Base-by-base conservation (phyloP, 2,329 filamentous ascomycete species). In the Monilinia polystroma region DNA sequence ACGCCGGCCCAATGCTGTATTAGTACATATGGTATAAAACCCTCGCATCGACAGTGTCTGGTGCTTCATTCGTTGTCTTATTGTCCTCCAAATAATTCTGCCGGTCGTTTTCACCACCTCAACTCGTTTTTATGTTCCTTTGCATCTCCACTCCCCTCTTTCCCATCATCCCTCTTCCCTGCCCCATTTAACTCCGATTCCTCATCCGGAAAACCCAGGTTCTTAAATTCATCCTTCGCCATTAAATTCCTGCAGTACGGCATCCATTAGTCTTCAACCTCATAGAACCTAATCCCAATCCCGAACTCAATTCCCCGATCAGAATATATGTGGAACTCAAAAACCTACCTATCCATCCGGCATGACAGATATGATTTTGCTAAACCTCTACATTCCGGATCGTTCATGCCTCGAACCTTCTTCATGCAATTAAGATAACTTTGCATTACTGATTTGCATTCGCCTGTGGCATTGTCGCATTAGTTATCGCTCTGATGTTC, bases 151-250 rank as follows among this genome's bases (percentile, higher is more conserved):
- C 65, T 67, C n/a, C 66, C 67, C 12, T 69, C 68, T 41, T 73
- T 66, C 53, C 35, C 62, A 16, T 20, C 26, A 20, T 18, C 18
- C 60, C 56, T 71, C 66, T 55, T 69, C 7, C 68, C 70, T 32
- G 62, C 62, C 29, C 63, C 64, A 6, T 68, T 67, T 26, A 67
- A 68, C 32, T 73, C 65, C 52, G 64, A 52, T 23, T 68, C 67
- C n/a, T 75, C 71, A 1, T 77, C 75, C 18, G 77, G 76, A 73
- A 96, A 95, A 0, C 95, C 95, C 52, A 99, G 81, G 76, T 99
- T 99, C 78, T 91, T 92, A 79, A 98, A 95, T 68, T 96, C 91
- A 76, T 99, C 95, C 72, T 86, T 92, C 10, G 93, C 93, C 95
- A 99, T 99, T 43, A 99, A 81, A 76, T 98, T 97, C 72, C 93